Conservation (phyloP, 768 basidiomycete species). For the Podaxis pistillaris region DNA sequence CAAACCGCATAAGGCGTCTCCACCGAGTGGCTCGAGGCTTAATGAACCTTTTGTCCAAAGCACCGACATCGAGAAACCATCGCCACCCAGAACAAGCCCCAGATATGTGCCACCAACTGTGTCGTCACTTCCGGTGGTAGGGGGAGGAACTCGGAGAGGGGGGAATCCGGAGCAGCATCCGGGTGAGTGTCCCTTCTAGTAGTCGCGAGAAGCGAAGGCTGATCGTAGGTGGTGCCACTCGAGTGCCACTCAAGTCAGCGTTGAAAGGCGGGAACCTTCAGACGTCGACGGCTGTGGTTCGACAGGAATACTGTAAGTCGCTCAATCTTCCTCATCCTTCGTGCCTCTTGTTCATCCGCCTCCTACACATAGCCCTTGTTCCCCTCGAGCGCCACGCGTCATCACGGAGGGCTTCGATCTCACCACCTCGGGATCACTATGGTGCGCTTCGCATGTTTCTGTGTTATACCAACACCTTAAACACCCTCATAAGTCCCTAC, state of each 20-base stretch:
- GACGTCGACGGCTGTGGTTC: background rate
- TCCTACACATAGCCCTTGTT: background rate
- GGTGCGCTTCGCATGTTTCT: background rate
- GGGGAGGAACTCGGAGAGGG: background rate
- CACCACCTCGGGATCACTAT: slow-evolving; percentile 10
- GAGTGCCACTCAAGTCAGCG: slow-evolving; percentile 14
- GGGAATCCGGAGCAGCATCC: slow-evolving; percentile 4
- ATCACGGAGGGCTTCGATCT: background rate
- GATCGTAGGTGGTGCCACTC: background rate
- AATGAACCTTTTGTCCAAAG: background rate
- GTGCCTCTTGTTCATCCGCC: background rate
- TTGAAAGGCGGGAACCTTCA: slow-evolving; percentile 5
- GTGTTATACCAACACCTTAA: background rate
- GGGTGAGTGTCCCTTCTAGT: background rate
- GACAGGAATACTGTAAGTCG: slow-evolving; percentile 13
- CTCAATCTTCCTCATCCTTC: background rate
- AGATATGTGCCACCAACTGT: slow-evolving; percentile 3
- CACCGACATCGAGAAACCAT: slow-evolving; percentile 1
- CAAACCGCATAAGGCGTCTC: slow-evolving; percentile 6
- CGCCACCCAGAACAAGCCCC: background rate
- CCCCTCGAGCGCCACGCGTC: slow-evolving; percentile 10
- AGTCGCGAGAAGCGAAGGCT: background rate
- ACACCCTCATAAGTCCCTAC: background rate
- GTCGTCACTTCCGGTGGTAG: background rate
- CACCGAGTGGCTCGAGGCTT: background rate